Percentiles rank a stretch among this genome's conserved stretches.
Evolutionary conservation across 2,329 filamentous ascomycete species (phyloP).

Genomic region (Alternaria postmessia): DNA sequence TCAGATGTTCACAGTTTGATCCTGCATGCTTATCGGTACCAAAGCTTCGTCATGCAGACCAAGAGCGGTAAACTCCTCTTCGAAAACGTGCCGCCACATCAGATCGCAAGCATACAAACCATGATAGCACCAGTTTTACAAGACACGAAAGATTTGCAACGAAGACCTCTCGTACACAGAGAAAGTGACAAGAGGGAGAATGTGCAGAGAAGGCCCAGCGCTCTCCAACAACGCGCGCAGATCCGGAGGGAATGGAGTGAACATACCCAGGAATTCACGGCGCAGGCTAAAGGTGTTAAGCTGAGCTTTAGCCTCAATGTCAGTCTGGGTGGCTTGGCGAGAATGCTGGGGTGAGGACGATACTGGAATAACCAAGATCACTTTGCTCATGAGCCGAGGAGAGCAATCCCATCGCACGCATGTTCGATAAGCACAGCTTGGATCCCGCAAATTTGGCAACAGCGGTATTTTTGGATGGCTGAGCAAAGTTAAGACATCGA

Average conservation of each 20-base stretch:
- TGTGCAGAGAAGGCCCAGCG: constrained; percentile 17
- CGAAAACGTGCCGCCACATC: constrained; percentile 40
- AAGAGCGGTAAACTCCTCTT: constrained; percentile 32
- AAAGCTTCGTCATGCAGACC: constrained; percentile 37
- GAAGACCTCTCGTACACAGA: constrained; percentile 7
- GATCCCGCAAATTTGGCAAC: background rate
- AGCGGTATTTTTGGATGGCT: background rate
- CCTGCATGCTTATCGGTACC: constrained; percentile 45
- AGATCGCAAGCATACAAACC: constrained; percentile 23
- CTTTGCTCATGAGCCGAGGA: background rate
- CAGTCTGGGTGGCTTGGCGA: constrained; percentile 32
- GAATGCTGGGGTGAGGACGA: constrained; percentile 27
- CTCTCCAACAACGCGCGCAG: constrained; percentile 32
- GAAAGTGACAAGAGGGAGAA: constrained; percentile 14
- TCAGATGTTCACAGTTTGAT: constrained; percentile 29
- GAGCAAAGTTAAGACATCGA: background rate
- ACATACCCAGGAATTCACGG: constrained; percentile 34
- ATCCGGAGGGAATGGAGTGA: constrained; percentile 40
- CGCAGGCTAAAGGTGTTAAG: constrained; percentile 37
- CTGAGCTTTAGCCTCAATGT: constrained; percentile 43
- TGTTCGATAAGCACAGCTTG: background rate
- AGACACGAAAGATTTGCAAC: constrained; percentile 25
- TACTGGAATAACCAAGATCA: background rate
- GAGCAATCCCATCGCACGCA: background rate
- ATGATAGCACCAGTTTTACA: constrained; percentile 31